Conservation (phyloP, 1,284 basidiomycete genomes). For the Boletellus sp. region DNA sequence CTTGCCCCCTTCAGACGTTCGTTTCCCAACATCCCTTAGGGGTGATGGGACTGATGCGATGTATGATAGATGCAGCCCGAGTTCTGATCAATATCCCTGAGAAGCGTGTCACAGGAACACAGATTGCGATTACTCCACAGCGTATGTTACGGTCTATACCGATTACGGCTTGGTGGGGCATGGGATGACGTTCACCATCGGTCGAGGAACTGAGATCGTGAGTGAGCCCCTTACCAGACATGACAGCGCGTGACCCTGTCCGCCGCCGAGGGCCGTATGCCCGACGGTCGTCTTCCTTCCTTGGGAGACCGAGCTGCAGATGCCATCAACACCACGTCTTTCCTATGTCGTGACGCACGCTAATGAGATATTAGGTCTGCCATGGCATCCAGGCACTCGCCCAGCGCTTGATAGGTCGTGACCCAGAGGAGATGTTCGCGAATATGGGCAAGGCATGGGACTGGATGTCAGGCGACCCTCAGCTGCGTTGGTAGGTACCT, state of each 20-base stretch:
- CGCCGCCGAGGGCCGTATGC: too few species aligned
- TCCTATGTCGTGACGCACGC: too few species aligned
- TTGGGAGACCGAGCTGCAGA: too few species aligned
- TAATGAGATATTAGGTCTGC: too few species aligned
- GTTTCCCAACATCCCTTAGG: slow-evolving; percentile 50
- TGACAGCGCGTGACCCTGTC: not conserved
- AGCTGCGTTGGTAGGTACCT: slow-evolving; percentile 76
- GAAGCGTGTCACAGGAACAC: slow-evolving; percentile 61
- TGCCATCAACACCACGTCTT: too few species aligned
- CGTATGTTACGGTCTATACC: slow-evolving; percentile 79
- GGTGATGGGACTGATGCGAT: slow-evolving; percentile 65
- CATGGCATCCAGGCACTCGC: slow-evolving; percentile 76
- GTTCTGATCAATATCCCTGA: not conserved
- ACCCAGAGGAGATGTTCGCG: slow-evolving; percentile 76
- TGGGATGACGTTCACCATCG: slow-evolving; percentile 95
- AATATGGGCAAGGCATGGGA: slow-evolving; percentile 86
- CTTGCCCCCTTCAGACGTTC: slow-evolving; percentile 17
- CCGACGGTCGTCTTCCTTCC: too few species aligned
- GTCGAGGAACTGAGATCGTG: slow-evolving; percentile 89
- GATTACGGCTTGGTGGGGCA: slow-evolving; percentile 63
- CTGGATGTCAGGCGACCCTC: slow-evolving; percentile 76
- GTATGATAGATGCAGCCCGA: slow-evolving; percentile 18
- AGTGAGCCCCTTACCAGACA: slow-evolving; percentile 14
- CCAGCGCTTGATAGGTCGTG: slow-evolving; percentile 71
- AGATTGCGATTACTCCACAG: slow-evolving; percentile 91